Evolutionary conservation across 2,329 filamentous ascomycete genomes (phyloP).

Genomic region (Cytospora mali): DNA sequence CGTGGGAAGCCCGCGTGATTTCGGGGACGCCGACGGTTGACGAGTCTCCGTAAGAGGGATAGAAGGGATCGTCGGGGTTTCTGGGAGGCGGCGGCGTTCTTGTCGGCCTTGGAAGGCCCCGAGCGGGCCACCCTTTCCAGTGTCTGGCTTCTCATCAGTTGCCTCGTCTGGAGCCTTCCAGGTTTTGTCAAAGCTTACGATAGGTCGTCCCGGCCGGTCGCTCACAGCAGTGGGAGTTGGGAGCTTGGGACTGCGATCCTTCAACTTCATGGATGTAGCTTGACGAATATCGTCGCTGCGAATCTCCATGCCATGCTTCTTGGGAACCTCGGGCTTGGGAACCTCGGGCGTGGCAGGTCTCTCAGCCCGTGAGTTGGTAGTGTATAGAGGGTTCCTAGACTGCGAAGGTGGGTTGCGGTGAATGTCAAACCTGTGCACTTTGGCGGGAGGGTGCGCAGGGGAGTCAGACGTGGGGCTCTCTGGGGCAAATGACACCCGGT

Average conservation of each 20-base stretch:
- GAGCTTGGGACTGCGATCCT: slow-evolving; percentile 82
- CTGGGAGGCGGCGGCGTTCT: slow-evolving; percentile 33
- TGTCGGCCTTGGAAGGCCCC: slow-evolving; percentile 32
- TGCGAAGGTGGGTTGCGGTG: slow-evolving; percentile 82
- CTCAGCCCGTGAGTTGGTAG: slow-evolving; percentile 57
- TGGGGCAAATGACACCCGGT: slow-evolving; percentile 58
- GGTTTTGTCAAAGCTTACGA: slow-evolving; percentile 92
- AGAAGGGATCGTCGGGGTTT: slow-evolving; percentile 52
- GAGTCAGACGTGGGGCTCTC: slow-evolving; percentile 42
- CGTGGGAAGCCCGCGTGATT: slow-evolving; percentile 42
- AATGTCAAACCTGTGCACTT: slow-evolving; percentile 62
- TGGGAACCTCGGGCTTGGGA: slow-evolving; percentile 50
- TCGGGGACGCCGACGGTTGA: slow-evolving; percentile 40
- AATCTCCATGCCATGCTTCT: slow-evolving; percentile 80
- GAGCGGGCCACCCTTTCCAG: slow-evolving; percentile 27
- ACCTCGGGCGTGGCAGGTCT: slow-evolving; percentile 35
- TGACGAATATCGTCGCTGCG: slow-evolving; percentile 84
- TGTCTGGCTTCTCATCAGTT: slow-evolving; percentile 69
- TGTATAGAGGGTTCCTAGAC: slow-evolving; percentile 80
- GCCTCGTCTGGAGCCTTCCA: slow-evolving; percentile 75
- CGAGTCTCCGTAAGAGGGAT: slow-evolving; percentile 56
- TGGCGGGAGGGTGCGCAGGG: slow-evolving; percentile 42
- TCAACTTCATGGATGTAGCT: slow-evolving; percentile 86
- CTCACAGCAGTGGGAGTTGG: slow-evolving; percentile 90
- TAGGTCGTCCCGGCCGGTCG: slow-evolving; percentile 85